These are phyloP conservation scores for Nidula niveotomentosa DNA, from an alignment of 1,284 basidiomycete species.

Conservation along the genomic window DNA sequence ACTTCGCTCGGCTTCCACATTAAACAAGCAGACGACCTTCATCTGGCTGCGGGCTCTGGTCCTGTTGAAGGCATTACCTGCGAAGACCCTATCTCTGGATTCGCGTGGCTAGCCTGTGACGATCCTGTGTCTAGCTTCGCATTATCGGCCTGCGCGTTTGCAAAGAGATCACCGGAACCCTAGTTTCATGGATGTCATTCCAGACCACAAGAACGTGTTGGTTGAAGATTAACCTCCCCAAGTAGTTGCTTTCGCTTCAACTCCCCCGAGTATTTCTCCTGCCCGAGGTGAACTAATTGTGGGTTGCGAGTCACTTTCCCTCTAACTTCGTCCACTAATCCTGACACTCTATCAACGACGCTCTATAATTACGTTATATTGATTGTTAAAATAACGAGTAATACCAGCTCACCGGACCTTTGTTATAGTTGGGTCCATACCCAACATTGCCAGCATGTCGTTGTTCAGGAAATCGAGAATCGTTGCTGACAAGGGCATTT, in stretches of 20 bases:
- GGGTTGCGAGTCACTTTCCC: conserved; percentile 14
- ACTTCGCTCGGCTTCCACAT: too few relatives aligned
- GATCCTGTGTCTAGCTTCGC: too few relatives aligned
- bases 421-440: conserved; percentile 16
- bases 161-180: too few relatives aligned
- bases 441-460: conserved; percentile 20
- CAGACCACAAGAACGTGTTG: too few relatives aligned
- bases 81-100: too few relatives aligned
- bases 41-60: too few relatives aligned
- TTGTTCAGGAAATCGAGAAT: conserved; percentile 11
- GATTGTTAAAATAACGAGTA: not conserved
- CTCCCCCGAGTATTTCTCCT: conserved; percentile 13
- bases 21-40: too few relatives aligned
- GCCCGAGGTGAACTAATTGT: conserved; percentile 8
- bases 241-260: conserved; percentile 9
- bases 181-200: too few relatives aligned
- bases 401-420: conserved; percentile 8
- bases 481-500: not conserved
- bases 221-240: not conserved
- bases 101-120: too few relatives aligned
- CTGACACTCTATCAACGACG: conserved; percentile 11
- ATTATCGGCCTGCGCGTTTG: too few relatives aligned
- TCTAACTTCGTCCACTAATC: conserved; percentile 11
- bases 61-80: too few relatives aligned
- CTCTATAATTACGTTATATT: conserved; percentile 3